Base-by-base conservation (phyloP, 345 rosid species). In the Citrus reticulata region DNA sequence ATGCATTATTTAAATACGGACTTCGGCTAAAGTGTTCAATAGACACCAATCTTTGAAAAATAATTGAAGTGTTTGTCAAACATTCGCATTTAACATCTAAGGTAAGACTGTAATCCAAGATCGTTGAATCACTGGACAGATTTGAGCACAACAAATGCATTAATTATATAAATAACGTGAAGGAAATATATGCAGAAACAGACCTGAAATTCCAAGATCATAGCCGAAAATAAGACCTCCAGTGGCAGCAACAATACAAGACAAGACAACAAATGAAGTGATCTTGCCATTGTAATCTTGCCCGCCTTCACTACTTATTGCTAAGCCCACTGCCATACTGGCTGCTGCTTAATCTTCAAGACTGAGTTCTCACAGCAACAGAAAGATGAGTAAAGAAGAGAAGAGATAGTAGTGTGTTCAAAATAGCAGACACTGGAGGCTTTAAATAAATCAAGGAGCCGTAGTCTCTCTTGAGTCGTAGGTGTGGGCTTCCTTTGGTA, bases 171-270 rank as follows among this genome's bases (percentile, higher is more conserved):
- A 46, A 46, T 46, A 46, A 46, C 17, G 17, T 46, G 51, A 57
- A 8, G 62, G 62, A 7, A 9, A 59, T 10, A 59, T 22, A 10
- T 25, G 8, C 20, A 16, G 19, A 22, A 35, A 35, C 22, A 83
- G 22, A 93, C 95, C 97, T 76, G 97, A 82, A 77, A 89, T 90
- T 60, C 98, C 98, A 68, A 91, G 86, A 83, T 94, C 98, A 81
- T 90, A 94, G 81, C 98, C 97, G 35, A 94, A 92, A 79, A 94
- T 87, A 68, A 92, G 88, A 60, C 98, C 98, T 77, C 98, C 98
- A 90, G 86, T 92, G 87, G 94, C 94, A 19, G 98, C 98, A 90
- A 91, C 85, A 81, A 87, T 84, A 80, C 95, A 94, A 7, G 98
- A 92, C 13, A 92, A 80, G 37, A 90, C 82, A 19, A 92, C 94